Evolutionary conservation across 164 flowering plant genomes (phyloP).

Genomic region (Akebia trifoliata): DNA sequence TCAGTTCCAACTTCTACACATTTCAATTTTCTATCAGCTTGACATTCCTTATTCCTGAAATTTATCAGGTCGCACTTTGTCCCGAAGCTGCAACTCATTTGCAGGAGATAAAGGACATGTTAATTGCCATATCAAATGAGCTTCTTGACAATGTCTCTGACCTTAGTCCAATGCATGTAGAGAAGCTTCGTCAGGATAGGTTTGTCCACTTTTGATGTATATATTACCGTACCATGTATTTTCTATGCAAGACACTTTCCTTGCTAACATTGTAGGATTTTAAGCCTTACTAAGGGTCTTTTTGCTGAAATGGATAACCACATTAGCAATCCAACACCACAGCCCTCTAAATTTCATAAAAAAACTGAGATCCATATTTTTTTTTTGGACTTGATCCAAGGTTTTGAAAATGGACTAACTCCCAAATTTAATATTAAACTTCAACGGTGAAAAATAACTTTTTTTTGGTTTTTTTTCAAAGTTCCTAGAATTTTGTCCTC

Average conservation of each 20-base stretch:
- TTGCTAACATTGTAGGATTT: too few species aligned
- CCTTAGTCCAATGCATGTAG: conserved; percentile 42
- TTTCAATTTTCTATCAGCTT: conserved; percentile 1
- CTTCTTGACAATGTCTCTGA: conserved; percentile 69
- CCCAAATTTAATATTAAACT: too few species aligned
- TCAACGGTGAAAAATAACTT: too few species aligned
- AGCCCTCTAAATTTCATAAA: too few species aligned
- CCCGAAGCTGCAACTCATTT: conserved; percentile 71
- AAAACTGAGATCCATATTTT: too few species aligned
- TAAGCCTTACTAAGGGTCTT: too few species aligned
- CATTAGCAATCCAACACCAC: too few species aligned
- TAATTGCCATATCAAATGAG: conserved; percentile 79
- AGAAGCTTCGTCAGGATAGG: conserved; percentile 88
- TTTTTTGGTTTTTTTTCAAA: too few species aligned
- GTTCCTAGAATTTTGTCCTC: too few species aligned
- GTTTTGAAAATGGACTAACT: too few species aligned
- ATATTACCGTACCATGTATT: conserved; percentile 4
- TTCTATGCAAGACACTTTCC: conserved; percentile 2
- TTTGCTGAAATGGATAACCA: too few species aligned
- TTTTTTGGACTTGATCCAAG: too few species aligned
- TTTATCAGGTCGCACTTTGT: conserved; percentile 71
- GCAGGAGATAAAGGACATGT: conserved; percentile 81
- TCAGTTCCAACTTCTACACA: not conserved
- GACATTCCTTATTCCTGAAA: conserved; percentile 13
- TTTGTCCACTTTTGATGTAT: conserved; percentile 17